Evolutionary conservation across 306 rosid genomes (phyloP).

Genomic region (Erythrophleum fordii): DNA sequence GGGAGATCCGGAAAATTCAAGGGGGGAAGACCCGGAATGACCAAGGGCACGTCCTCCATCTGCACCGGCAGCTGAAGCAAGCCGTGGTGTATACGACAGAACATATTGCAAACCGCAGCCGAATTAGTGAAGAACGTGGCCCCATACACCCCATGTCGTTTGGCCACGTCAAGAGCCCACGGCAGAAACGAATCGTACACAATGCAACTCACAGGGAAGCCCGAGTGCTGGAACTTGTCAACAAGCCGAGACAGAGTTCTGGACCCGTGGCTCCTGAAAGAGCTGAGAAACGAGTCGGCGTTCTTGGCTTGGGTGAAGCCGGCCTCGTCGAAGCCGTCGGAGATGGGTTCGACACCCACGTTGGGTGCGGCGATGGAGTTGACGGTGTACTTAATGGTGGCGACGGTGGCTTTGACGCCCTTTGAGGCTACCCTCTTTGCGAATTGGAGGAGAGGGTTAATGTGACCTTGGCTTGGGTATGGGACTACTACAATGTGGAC

Average conservation of each 20-base stretch:
- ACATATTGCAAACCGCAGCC: conserved; percentile 46
- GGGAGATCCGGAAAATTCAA: conserved; percentile 54
- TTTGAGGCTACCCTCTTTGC: conserved; percentile 54
- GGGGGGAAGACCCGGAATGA: conserved; percentile 59
- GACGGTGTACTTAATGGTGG: conserved; percentile 55
- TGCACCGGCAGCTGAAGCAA: conserved; percentile 43
- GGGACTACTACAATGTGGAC: conserved; percentile 53
- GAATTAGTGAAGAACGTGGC: conserved; percentile 58
- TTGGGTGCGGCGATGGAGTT: conserved; percentile 44
- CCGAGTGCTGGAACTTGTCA: not conserved
- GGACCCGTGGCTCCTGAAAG: conserved; percentile 51
- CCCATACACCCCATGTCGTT: conserved; percentile 43
- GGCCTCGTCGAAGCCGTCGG: conserved; percentile 61
- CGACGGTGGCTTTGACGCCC: conserved; percentile 53
- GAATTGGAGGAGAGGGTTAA: conserved; percentile 57
- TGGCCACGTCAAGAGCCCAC: conserved; percentile 63
- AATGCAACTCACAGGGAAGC: conserved; percentile 46
- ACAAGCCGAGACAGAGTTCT: conserved; percentile 43
- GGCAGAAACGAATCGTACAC: conserved; percentile 58
- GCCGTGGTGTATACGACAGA: conserved; percentile 49
- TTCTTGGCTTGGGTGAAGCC: conserved; percentile 55
- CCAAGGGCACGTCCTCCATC: conserved; percentile 41
- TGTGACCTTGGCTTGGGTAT: conserved; percentile 66
- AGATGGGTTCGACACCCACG: conserved; percentile 58
- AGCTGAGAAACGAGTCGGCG: conserved; percentile 35